Evolutionary conservation across 2,329 filamentous ascomycete genomes (phyloP), one percentile per base, ranked within the genome.

Genomic region (Aspergillus eucalypticola): DNA sequence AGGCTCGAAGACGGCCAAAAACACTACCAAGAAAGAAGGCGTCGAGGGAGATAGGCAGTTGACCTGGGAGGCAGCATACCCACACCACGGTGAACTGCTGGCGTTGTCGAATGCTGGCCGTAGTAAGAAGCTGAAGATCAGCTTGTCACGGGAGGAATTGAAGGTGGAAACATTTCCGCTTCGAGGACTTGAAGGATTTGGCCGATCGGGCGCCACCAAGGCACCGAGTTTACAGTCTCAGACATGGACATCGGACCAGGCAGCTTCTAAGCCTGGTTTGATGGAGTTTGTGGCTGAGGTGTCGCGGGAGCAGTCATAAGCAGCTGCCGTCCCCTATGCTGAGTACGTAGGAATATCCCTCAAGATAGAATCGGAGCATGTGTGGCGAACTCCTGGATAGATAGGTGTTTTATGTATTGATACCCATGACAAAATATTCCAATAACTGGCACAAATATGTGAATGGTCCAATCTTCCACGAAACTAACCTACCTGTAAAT

Each of bases 11-110:
- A 41, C 29, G 3, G 11, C 25, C 11, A 51, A 56, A 10, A 35
- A 46, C 4, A 25, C 38, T 7, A 54, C 38, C 8, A 54, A 57
- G 21, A 53, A 46, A 32, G 25, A 35, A 25, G 17, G 39, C 8
- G 46, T 29, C 32, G 6, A 59, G 59, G 32, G 52, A 6, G 21
- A 11, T 25, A 32, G 11, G 29, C 8, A 10, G 3, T 7, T 64
- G 42, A 54, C 52, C 2, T 76, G 74, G 74, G 62, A 72, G 51
- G 66, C 70, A 13, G 64, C 68, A 3, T 74, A 72, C 42, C 72
- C 75, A 8, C 72, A 76, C 39, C 67, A 73, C 15, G 75, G 75
- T 8, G 75, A 78, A 60, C 59, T 78, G 15, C 44, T 72, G 7
- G 62, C 71, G 0, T 61, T 62, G 8, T 65, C 65, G 5, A 51